phyloP scores from a whole-genome alignment of 495 filamentous ascomycete genomes.

The Beverwykella pulmonaria region DNA sequence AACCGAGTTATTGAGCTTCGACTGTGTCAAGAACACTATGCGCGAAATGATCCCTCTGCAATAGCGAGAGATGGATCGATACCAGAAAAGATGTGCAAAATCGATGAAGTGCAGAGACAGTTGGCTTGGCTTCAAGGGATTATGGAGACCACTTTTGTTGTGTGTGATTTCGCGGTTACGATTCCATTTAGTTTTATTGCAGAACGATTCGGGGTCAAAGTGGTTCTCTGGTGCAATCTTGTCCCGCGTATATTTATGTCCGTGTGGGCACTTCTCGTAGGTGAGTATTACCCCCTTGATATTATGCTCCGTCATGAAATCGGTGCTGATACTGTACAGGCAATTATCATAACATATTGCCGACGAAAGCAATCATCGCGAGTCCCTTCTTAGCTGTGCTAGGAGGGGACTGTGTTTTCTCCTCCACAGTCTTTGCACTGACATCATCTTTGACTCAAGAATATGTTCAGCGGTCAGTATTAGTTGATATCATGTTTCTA shows the following conservation, averaged over 20 bases:
- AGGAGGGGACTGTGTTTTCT: slow-evolving; percentile 36
- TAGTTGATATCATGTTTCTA: not conserved
- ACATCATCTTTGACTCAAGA: slow-evolving; percentile 23
- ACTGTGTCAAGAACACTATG: slow-evolving; percentile 53
- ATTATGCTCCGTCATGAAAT: not conserved
- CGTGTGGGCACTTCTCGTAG: slow-evolving; percentile 29
- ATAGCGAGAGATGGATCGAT: slow-evolving; percentile 45
- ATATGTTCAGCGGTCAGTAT: slow-evolving; percentile 31
- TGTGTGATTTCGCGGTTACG: slow-evolving; percentile 37
- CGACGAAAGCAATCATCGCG: slow-evolving; percentile 33
- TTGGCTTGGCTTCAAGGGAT: slow-evolving; percentile 52
- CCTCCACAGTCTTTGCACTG: slow-evolving; percentile 32
- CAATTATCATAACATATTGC: slow-evolving; percentile 23
- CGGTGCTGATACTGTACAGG: slow-evolving; percentile 16
- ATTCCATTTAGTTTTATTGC: slow-evolving; percentile 38
- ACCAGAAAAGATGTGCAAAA: slow-evolving; percentile 53
- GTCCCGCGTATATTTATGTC: slow-evolving; percentile 31
- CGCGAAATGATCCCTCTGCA: slow-evolving; percentile 43
- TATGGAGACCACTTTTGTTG: slow-evolving; percentile 35
- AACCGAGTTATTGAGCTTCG: slow-evolving; percentile 54
- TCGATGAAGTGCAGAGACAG: slow-evolving; percentile 49
- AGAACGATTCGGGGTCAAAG: slow-evolving; percentile 21
- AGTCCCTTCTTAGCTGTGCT: slow-evolving; percentile 33
- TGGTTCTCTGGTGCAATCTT: slow-evolving; percentile 32
- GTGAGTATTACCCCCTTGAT: slow-evolving; percentile 16